Conservation (phyloP, 306 rosid genomes). For the Heteromeles arbutifolia region DNA sequence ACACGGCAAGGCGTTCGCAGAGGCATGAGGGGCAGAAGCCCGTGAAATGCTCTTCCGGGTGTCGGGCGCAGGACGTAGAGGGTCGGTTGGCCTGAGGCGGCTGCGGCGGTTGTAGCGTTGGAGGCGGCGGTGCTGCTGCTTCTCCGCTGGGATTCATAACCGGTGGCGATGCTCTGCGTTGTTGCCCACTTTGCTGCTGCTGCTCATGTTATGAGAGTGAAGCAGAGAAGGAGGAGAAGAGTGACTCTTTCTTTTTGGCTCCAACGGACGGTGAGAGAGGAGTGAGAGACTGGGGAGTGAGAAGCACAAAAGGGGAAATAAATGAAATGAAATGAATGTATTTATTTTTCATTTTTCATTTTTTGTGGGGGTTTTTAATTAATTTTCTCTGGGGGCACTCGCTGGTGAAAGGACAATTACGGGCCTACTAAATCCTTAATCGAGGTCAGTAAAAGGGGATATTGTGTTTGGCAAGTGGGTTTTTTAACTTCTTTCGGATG, state of each 20-base stretch:
- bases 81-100: slow-evolving; percentile 65
- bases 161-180: slow-evolving; percentile 24
- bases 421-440: slow-evolving; percentile 8
- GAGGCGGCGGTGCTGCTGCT: slow-evolving; percentile 24
- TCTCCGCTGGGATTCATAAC: slow-evolving; percentile 75
- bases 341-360: not conserved
- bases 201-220: slow-evolving; percentile 59
- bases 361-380: not conserved
- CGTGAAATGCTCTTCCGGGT: slow-evolving; percentile 82
- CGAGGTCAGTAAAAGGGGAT: slow-evolving; percentile 1
- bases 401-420: slow-evolving; percentile 20
- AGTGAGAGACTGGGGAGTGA: not conserved
- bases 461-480: slow-evolving; percentile 4
- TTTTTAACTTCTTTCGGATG: not conserved
- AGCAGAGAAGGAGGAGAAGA: not conserved
- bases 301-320: not conserved
- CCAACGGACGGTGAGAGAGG: not conserved
- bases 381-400: slow-evolving; percentile 18
- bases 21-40: slow-evolving; percentile 99
- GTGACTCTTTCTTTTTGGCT: not conserved
- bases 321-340: slow-evolving; percentile 7
- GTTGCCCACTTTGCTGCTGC: slow-evolving; percentile 27
- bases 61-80: slow-evolving; percentile 74
- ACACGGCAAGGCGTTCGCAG: slow-evolving; percentile 91
- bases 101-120: slow-evolving; percentile 36